phyloP scores from a whole-genome alignment of 2,329 filamentous ascomycete genomes.

The Anisogramma anomala region DNA sequence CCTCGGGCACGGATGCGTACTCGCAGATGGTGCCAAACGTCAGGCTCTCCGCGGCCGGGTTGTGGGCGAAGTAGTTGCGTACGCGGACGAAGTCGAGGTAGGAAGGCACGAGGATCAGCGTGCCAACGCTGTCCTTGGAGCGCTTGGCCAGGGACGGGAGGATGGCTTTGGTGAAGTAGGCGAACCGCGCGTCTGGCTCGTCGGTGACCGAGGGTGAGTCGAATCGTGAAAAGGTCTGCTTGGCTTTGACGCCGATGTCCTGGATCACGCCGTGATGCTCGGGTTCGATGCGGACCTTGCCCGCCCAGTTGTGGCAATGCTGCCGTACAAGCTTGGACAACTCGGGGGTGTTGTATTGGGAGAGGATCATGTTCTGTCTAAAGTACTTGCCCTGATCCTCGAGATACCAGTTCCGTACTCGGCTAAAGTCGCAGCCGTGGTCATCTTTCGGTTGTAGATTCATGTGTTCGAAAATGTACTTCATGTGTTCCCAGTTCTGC shows the following conservation, averaged over 20 bases:
- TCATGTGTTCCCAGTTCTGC: constrained; percentile 97
- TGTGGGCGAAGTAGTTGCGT: constrained; percentile 80
- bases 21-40: constrained; percentile 79
- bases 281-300: constrained; percentile 62
- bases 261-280: constrained; percentile 63
- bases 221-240: constrained; percentile 85
- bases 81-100: constrained; percentile 94
- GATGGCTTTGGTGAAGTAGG: constrained; percentile 76
- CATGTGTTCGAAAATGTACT: constrained; percentile 81
- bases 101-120: constrained; percentile 78
- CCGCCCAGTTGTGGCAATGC: constrained; percentile 69
- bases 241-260: constrained; percentile 57
- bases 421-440: constrained; percentile 86
- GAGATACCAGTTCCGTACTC: constrained; percentile 86
- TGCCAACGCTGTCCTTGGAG: constrained; percentile 53
- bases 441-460: constrained; percentile 83
- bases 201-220: constrained; percentile 55
- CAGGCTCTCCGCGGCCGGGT: constrained; percentile 39
- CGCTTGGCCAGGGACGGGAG: constrained; percentile 64
- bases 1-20: constrained; percentile 68
- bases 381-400: constrained; percentile 70
- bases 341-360: constrained; percentile 79
- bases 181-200: constrained; percentile 82
- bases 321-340: constrained; percentile 67
- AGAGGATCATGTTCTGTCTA: constrained; percentile 74